These are phyloP conservation scores for Candida ulmi DNA, from an alignment of 805 yeast species.

Conservation along the genomic window DNA sequence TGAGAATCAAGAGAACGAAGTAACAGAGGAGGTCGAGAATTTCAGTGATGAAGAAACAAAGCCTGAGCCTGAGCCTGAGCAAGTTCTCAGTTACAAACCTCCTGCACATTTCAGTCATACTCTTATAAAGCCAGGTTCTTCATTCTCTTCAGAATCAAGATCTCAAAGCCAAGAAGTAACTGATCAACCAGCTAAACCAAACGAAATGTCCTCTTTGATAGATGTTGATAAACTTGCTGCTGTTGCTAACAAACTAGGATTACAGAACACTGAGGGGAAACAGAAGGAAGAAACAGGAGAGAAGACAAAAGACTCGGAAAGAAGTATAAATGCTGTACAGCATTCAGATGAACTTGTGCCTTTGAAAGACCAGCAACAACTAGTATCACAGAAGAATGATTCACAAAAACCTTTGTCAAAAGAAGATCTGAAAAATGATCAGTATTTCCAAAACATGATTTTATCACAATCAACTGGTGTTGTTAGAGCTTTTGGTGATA, in stretches of 20 bases:
- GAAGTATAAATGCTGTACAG: too few relatives aligned
- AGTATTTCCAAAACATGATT: slow-evolving; percentile 36
- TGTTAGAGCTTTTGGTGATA: slow-evolving; percentile 34
- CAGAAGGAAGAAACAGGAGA: not conserved
- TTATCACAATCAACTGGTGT: slow-evolving; percentile 51
- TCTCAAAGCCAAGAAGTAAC: not conserved
- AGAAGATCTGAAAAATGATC: slow-evolving; percentile 20
- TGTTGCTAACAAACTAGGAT: not conserved
- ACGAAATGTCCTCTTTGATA: not conserved
- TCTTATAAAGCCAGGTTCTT: slow-evolving; percentile 5
- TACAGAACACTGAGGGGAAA: not conserved
- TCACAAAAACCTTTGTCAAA: slow-evolving; percentile 2
- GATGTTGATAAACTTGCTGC: slow-evolving; percentile 7
- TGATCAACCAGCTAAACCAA: too few relatives aligned
- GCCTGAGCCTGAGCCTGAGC: slow-evolving; percentile 1
- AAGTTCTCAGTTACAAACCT: slow-evolving; percentile 15
- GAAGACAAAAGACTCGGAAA: not conserved
- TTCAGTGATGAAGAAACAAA: slow-evolving; percentile 16
- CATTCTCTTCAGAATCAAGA: slow-evolving; percentile 4
- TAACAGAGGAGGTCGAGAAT: slow-evolving; percentile 21
- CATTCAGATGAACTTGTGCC: too few relatives aligned
- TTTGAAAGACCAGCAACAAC: not conserved
- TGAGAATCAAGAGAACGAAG: slow-evolving; percentile 9
- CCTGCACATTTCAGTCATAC: slow-evolving; percentile 21
- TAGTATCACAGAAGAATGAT: not conserved